These are phyloP conservation scores for Pythium diclinum DNA, from an alignment of 352 stramenopile genomes.

Conservation along the genomic window DNA sequence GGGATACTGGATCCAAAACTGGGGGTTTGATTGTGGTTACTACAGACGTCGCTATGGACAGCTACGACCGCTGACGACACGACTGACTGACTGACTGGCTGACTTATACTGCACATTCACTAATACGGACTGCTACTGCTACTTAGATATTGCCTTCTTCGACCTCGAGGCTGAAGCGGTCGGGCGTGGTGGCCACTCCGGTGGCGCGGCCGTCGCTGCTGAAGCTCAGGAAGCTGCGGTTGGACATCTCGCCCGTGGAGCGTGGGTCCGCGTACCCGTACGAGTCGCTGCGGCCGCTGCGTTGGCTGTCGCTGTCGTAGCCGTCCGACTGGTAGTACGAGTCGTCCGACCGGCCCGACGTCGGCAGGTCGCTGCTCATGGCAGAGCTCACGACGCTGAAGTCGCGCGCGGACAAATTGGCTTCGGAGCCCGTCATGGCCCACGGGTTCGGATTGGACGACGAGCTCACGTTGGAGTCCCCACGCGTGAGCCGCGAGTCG, in stretches of 20 bases:
- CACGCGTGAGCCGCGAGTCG: background rate
- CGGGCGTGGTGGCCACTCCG: background rate
- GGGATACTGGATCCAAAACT: background rate
- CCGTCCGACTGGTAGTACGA: constrained; percentile 17
- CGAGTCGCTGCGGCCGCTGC: constrained; percentile 15
- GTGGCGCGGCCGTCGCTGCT: constrained; percentile 9
- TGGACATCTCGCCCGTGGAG: constrained; percentile 4
- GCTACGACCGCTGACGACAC: constrained; percentile 5
- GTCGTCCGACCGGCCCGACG: constrained; percentile 5
- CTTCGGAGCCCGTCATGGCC: constrained; percentile 1
- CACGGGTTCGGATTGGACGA: constrained; percentile 19
- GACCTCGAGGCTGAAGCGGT: constrained; percentile 6
- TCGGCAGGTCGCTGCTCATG: constrained; percentile 9
- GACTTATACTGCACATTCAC: background rate
- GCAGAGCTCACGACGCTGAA: constrained; percentile 12
- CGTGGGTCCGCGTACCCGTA: constrained; percentile 13
- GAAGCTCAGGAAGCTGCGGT: constrained; percentile 14
- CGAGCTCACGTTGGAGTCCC: constrained; percentile 19
- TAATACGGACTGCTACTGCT: background rate
- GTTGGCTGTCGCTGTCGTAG: constrained; percentile 1
- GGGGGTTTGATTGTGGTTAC: background rate
- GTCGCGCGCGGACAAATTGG: constrained; percentile 1
- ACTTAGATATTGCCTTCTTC: constrained; percentile 26
- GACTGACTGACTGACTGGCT: background rate
- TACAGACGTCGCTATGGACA: background rate